Evolutionary conservation across 2,329 filamentous ascomycete species (phyloP).

Genomic region (Venturia asperata): DNA sequence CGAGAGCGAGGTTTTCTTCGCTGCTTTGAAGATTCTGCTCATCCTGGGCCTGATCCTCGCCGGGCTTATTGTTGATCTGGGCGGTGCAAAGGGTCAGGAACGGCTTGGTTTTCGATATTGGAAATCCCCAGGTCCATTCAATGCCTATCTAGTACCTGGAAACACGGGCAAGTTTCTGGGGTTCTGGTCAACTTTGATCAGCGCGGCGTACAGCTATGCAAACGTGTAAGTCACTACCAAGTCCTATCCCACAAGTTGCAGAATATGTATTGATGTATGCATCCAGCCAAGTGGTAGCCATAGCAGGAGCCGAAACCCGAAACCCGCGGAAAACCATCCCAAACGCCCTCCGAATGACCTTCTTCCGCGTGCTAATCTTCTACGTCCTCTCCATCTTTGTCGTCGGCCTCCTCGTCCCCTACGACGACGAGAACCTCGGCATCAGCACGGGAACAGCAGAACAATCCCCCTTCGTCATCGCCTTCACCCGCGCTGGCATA

Average conservation of each 20-base stretch:
- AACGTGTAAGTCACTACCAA: not conserved
- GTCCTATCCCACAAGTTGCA: not conserved
- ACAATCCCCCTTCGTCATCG: constrained; percentile 59
- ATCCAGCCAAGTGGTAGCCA: constrained; percentile 45
- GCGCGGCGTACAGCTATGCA: constrained; percentile 37
- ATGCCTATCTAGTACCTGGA: constrained; percentile 55
- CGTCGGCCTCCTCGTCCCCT: constrained; percentile 42
- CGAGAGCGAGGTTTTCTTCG: constrained; percentile 51
- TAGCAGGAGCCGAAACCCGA: constrained; percentile 51
- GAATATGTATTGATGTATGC: not conserved
- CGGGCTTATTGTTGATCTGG: constrained; percentile 52
- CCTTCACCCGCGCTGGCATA: constrained; percentile 55
- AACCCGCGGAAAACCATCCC: constrained; percentile 47
- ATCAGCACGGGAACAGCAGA: constrained; percentile 27
- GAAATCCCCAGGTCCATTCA: constrained; percentile 59
- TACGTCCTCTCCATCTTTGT: constrained; percentile 49
- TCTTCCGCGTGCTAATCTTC: constrained; percentile 43
- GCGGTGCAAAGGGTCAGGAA: constrained; percentile 50
- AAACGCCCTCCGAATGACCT: constrained; percentile 39
- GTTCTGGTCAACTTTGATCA: constrained; percentile 35
- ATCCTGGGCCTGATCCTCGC: constrained; percentile 58
- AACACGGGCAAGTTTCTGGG: constrained; percentile 46
- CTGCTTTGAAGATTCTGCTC: constrained; percentile 51
- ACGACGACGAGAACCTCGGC: constrained; percentile 30
- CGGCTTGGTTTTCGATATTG: constrained; percentile 54